Conservation (phyloP, 345 rosid species). For the Gynandropsis gynandra region DNA sequence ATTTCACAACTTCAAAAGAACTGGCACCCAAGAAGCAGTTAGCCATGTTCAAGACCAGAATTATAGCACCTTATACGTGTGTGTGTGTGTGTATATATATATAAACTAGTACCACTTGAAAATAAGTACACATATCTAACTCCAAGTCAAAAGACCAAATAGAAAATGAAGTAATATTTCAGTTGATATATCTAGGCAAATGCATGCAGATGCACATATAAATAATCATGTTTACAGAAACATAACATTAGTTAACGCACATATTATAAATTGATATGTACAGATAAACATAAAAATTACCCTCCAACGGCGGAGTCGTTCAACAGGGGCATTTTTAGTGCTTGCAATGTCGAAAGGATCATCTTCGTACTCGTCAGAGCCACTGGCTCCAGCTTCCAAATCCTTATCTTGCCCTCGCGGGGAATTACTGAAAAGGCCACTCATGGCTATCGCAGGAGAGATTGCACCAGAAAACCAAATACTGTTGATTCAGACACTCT, state of each 20-base stretch:
- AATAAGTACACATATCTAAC: too few species aligned
- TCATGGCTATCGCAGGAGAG: conserved; percentile 58
- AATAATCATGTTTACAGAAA: too few species aligned
- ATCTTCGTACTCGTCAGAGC: conserved; percentile 24
- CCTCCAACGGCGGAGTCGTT: conserved; percentile 81
- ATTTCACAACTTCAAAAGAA: too few species aligned
- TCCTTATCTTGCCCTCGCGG: conserved; percentile 36
- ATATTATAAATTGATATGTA: not conserved
- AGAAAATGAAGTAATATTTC: too few species aligned
- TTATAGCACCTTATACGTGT: too few species aligned
- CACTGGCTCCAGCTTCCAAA: conserved; percentile 40
- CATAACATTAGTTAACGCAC: not conserved
- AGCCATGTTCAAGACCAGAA: too few species aligned
- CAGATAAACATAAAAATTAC: conserved; percentile 29
- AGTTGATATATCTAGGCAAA: too few species aligned
- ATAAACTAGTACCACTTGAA: too few species aligned
- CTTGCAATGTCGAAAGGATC: conserved; percentile 58
- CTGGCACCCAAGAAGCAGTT: too few species aligned
- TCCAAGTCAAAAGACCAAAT: too few species aligned
- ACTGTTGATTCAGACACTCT: conserved; percentile 13
- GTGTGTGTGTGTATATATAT: too few species aligned
- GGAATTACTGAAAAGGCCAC: conserved; percentile 28
- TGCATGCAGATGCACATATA: too few species aligned
- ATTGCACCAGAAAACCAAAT: conserved; percentile 33
- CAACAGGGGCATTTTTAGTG: conserved; percentile 64